Evolutionary conservation across 768 basidiomycete genomes (phyloP).

Genomic region (Pisolithus orientalis): DNA sequence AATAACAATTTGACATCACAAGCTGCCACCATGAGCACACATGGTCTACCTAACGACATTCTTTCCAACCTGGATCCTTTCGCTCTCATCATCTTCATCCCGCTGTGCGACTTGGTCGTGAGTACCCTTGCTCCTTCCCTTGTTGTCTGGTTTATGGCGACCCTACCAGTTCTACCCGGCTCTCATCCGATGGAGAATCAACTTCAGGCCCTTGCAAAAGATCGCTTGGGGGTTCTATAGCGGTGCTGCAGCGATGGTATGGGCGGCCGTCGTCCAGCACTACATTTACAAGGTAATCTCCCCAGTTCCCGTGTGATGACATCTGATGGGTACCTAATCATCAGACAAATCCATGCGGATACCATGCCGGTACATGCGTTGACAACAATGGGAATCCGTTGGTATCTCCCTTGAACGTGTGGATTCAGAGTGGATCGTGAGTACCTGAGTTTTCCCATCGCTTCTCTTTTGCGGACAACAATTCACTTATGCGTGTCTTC

Average conservation of each 20-base stretch:
- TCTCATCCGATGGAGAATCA: slow-evolving; percentile 39
- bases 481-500: no score
- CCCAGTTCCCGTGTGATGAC: no score
- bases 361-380: slow-evolving; percentile 15
- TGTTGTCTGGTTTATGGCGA: neutral
- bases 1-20: no score
- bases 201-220: slow-evolving; percentile 55
- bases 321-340: no score
- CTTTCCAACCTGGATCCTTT: slow-evolving; percentile 75
- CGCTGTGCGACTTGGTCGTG: slow-evolving; percentile 56
- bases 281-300: no score
- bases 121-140: slow-evolving; percentile 1
- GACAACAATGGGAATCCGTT: slow-evolving; percentile 43
- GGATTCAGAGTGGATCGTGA: slow-evolving; percentile 69
- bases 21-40: no score
- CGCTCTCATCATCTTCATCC: slow-evolving; percentile 69
- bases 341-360: no score
- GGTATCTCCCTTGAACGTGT: slow-evolving; percentile 65
- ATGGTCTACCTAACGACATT: slow-evolving; percentile 17
- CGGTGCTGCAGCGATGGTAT: slow-evolving; percentile 54
- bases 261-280: slow-evolving; percentile 26
- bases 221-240: slow-evolving; percentile 53
- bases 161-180: slow-evolving; percentile 15
- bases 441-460: slow-evolving; percentile 27
- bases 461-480: no score